Conservation (phyloP, 2,329 filamentous ascomycete genomes). For the Claviceps humidiphila region DNA sequence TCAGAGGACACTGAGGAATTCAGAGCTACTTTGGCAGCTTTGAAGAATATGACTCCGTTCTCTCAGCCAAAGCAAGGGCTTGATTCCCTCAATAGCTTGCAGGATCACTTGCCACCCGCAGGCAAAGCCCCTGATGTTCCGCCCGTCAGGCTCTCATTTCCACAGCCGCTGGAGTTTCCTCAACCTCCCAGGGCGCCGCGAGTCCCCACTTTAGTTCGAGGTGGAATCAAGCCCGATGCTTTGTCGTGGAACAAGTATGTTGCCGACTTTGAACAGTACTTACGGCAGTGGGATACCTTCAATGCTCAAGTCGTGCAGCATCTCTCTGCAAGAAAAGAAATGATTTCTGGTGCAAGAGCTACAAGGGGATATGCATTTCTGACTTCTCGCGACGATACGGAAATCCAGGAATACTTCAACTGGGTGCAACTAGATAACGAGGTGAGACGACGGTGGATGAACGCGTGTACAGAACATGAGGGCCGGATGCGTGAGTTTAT, state of each 20-base stretch:
- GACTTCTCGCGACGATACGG: conserved; percentile 26
- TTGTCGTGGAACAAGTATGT: conserved; percentile 38
- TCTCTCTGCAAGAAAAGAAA: conserved; percentile 36
- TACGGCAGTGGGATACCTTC: conserved; percentile 35
- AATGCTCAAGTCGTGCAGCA: conserved; percentile 42
- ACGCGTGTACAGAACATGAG: conserved; percentile 47
- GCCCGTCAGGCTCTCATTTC: conserved; percentile 22
- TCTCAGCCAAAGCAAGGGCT: conserved; percentile 33
- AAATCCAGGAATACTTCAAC: conserved; percentile 43
- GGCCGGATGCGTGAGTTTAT: conserved; percentile 45
- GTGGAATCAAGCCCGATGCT: conserved; percentile 29
- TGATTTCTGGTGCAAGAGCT: conserved; percentile 25
- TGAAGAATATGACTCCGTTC: conserved; percentile 44
- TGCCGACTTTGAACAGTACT: conserved; percentile 39
- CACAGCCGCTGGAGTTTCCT: conserved; percentile 31
- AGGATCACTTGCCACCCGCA: conserved; percentile 43
- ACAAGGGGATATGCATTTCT: conserved; percentile 34
- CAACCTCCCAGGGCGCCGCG: conserved; percentile 35
- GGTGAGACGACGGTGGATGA: conserved; percentile 47
- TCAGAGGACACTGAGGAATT: conserved; percentile 46
- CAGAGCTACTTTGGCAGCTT: conserved; percentile 37
- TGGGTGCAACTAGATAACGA: conserved; percentile 51
- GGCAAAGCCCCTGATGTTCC: conserved; percentile 33
- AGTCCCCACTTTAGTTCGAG: conserved; percentile 23
- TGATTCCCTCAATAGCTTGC: conserved; percentile 41